These are phyloP conservation scores for Ampelocalamus luodianensis DNA, from an alignment of 176 grass and related monocot species.

Conservation along the genomic window DNA sequence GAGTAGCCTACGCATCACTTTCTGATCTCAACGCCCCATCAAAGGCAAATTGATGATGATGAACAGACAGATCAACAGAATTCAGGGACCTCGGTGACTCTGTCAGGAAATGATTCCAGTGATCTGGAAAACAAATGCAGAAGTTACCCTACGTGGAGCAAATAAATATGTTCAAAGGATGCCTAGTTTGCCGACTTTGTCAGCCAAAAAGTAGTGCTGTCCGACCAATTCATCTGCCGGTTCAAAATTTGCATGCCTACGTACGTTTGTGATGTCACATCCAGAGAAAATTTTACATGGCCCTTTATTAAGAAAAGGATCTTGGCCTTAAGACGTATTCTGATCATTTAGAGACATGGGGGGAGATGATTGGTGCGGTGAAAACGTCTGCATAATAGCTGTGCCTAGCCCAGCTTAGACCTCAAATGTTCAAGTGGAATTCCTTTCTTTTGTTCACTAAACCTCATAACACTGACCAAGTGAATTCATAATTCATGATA, in stretches of 20 bases:
- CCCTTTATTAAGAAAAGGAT: neutral
- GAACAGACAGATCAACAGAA: conserved; percentile 28
- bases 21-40: conserved; percentile 9
- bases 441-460: neutral
- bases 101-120: neutral
- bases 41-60: conserved; percentile 2
- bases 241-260: neutral
- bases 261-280: neutral
- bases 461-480: neutral
- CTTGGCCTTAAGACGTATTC: neutral
- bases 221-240: neutral
- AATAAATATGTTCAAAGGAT: neutral
- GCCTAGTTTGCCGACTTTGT: neutral
- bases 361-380: neutral
- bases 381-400: neutral
- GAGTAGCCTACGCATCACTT: conserved; percentile 14
- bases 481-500: neutral
- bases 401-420: neutral
- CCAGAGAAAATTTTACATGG: neutral
- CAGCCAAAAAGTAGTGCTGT: neutral
- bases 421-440: neutral
- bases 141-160: neutral
- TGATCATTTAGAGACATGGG: neutral
- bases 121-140: conserved; percentile 5
- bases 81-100: neutral